Base-by-base conservation (phyloP, 768 basidiomycete species). In the Tulasnella sp. region DNA sequence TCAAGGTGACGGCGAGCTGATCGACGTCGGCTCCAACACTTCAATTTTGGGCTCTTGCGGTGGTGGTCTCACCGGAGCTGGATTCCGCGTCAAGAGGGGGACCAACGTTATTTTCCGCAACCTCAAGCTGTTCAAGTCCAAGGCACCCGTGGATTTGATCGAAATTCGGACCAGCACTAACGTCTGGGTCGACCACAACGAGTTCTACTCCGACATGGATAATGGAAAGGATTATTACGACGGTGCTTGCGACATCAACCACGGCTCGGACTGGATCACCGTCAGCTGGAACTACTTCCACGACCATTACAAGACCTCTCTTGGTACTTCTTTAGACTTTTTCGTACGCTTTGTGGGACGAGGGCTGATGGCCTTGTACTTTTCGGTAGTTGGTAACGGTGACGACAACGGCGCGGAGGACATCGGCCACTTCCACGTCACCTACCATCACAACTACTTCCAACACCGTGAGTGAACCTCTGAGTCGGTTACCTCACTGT, bases 161-260 rank as follows among this genome's bases (percentile, higher is more conserved):
- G 73, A 29, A 26, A 29, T 73, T 13, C 73, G 10, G 48, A 32
- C 32, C 32, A 29, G 37, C 73, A 48, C 46, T 13, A 48, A 48
- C 46, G 46, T 48, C 15, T 48, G 46, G 46, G 46, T 48, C 46
- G 46, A 48, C 18, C 46, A 48, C 46, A 48, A 48, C 46, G 46
- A 48, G 46, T 48, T 77, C 46, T 77, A 6, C 67, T 37, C 32
- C 5, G 76, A 77, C 72, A 77, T 32, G 76, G 20, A 35, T 29
- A 37, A 23, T 74, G 70, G 46, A 13, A 20, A 48, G 46, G 18
- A 48, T 48, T 48, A 48, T 13, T 48, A 48, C 46, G 87, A 87
- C 77, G 87, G 87, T 70, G 84, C 86, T 44, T 83, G 86, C 70
- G 87, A 87, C 77, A 82, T 87, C 79, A 87, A 86, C 32, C 87